A percentile compares a stretch with the other conserved stretches of the same genome.
Evolutionary conservation across 768 basidiomycete species (phyloP).

Genomic region (Hericium coralloides): DNA sequence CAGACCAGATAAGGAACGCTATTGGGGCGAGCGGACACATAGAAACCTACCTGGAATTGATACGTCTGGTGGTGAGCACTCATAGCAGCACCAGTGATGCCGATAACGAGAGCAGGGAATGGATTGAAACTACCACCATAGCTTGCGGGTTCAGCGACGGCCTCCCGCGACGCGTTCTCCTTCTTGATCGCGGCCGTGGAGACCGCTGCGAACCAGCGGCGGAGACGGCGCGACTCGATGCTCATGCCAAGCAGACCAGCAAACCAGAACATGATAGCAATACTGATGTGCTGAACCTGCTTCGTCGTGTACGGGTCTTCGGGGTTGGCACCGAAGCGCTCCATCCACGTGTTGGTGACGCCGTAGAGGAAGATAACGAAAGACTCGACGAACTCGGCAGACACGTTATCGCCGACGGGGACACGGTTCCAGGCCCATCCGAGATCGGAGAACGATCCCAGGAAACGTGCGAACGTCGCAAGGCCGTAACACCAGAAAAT

Average conservation of each 20-base stretch:
- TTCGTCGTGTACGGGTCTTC: constrained; percentile 86
- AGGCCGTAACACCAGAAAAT: constrained; percentile 94
- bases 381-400: constrained; percentile 75
- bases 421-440: constrained; percentile 96
- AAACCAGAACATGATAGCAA: constrained; percentile 96
- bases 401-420: constrained; percentile 31
- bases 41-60: constrained; percentile 59
- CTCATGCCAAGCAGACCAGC: constrained; percentile 85
- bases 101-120: constrained; percentile 87
- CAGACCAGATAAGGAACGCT: not conserved
- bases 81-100: constrained; percentile 93
- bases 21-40: not conserved
- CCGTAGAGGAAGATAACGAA: constrained; percentile 83
- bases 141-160: constrained; percentile 57
- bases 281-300: constrained; percentile 89
- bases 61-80: constrained; percentile 85
- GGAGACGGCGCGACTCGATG: constrained; percentile 69
- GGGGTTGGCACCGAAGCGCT: constrained; percentile 76
- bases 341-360: constrained; percentile 93
- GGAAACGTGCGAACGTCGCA: constrained; percentile 86
- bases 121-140: constrained; percentile 82
- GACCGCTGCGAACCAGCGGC: constrained; percentile 63
- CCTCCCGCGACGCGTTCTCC: constrained; percentile 26
- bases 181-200: constrained; percentile 28
- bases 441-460: constrained; percentile 75